phyloP scores from a whole-genome alignment of 768 basidiomycete genomes.

The Trichaptum fuscoviolaceum region DNA sequence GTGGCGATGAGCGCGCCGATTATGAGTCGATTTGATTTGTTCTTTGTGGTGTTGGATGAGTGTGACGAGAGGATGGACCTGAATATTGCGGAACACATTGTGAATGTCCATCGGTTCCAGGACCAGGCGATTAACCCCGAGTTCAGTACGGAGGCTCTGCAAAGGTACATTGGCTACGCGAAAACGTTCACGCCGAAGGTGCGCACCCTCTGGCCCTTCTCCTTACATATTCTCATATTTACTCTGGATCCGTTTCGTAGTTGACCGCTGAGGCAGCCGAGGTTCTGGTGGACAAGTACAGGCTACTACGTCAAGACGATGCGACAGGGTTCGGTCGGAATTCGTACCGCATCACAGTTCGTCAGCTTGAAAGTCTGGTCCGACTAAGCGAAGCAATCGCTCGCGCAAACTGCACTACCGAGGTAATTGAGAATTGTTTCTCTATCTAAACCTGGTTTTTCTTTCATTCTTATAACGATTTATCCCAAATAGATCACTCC shows the following conservation, averaged over 20 bases:
- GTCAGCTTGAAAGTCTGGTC: conserved; percentile 98
- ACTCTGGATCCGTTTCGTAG: conserved; percentile 33
- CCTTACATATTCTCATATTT: conserved; percentile 8
- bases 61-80: conserved; percentile 90
- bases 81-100: conserved; percentile 94
- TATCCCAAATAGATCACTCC: conserved; percentile 67
- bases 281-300: conserved; percentile 92
- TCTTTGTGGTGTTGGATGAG: conserved; percentile 97
- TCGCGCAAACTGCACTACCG: conserved; percentile 91
- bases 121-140: conserved; percentile 94
- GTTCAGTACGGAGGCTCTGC: conserved; percentile 94
- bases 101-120: conserved; percentile 94
- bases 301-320: conserved; percentile 88
- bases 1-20: conserved; percentile 98
- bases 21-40: conserved; percentile 97
- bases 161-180: conserved; percentile 95
- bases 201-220: conserved; percentile 12
- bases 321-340: conserved; percentile 82
- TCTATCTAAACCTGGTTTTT: background rate
- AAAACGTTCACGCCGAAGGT: conserved; percentile 98
- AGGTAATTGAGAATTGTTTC: conserved; percentile 42
- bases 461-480: conserved; percentile 4
- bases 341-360: conserved; percentile 95
- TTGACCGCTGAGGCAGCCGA: conserved; percentile 91
- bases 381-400: conserved; percentile 97